phyloP scores from a whole-genome alignment of 495 filamentous ascomycete species.

The Penicillium mononematosum region DNA sequence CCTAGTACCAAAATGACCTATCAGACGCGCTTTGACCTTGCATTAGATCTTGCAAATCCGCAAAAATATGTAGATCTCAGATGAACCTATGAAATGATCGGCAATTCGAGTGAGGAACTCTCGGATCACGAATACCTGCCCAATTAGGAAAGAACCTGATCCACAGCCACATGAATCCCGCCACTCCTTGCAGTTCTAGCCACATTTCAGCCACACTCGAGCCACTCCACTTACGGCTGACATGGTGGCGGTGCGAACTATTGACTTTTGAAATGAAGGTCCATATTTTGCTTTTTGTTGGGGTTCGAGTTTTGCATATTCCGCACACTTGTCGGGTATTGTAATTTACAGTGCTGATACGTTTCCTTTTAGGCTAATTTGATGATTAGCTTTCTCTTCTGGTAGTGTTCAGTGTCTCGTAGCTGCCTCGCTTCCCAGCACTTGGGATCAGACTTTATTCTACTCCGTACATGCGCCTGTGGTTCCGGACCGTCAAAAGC shows the following conservation, averaged over 20 bases:
- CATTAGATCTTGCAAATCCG: not conserved
- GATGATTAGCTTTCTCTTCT: not conserved
- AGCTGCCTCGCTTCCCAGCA: not conserved
- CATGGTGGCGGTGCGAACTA: slow-evolving; percentile 25
- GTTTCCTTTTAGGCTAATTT: not conserved
- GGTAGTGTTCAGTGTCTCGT: not conserved
- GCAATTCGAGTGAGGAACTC: slow-evolving; percentile 3
- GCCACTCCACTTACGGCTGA: slow-evolving; percentile 21
- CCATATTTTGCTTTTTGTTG: slow-evolving; percentile 16
- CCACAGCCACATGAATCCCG: slow-evolving; percentile 27
- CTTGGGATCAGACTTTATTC: not conserved
- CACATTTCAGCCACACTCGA: slow-evolving; percentile 11
- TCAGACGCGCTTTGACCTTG: slow-evolving; percentile 11
- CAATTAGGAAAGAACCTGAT: slow-evolving; percentile 16
- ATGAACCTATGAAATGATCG: not conserved
- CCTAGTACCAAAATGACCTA: slow-evolving; percentile 15
- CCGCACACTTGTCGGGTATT: not conserved
- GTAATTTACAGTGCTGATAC: not conserved
- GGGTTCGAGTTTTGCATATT: not conserved
- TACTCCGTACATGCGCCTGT: not conserved
- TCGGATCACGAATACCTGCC: slow-evolving; percentile 2
- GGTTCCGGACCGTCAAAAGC: not conserved
- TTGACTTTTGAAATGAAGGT: slow-evolving; percentile 9
- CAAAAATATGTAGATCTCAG: not conserved
- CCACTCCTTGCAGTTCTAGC: slow-evolving; percentile 30